Evolutionary conservation across 2,329 filamentous ascomycete species (phyloP).

Genomic region (Colletotrichum somersetense): DNA sequence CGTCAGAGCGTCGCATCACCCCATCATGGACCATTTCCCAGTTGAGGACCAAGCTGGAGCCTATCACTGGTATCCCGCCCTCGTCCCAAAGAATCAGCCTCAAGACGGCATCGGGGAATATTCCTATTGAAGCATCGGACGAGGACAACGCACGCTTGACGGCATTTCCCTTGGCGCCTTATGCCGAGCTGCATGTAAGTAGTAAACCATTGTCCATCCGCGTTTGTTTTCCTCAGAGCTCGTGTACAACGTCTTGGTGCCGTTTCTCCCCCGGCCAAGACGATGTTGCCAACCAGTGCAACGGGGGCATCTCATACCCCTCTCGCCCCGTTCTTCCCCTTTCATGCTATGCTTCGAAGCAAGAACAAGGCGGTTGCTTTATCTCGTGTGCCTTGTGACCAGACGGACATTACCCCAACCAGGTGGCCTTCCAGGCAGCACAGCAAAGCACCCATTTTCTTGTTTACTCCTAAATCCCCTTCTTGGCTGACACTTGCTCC

Average conservation of each 20-base stretch:
- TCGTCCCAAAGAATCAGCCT: slow-evolving; percentile 81
- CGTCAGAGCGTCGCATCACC: slow-evolving; percentile 90
- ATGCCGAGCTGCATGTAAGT: slow-evolving; percentile 86
- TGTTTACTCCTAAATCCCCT: background rate
- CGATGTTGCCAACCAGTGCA: background rate
- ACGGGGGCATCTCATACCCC: slow-evolving; percentile 25
- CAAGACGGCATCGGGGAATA: slow-evolving; percentile 71
- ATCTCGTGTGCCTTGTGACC: background rate
- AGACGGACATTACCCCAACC: background rate
- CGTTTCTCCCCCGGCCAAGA: background rate
- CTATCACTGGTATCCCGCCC: slow-evolving; percentile 91
- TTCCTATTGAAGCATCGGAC: slow-evolving; percentile 76
- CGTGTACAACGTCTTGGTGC: background rate
- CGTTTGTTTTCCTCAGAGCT: background rate
- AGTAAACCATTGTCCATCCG: slow-evolving; percentile 52
- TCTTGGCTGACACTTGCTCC: background rate
- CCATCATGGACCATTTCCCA: slow-evolving; percentile 91
- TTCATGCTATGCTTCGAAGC: background rate
- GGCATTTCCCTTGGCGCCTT: slow-evolving; percentile 76
- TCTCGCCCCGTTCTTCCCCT: background rate
- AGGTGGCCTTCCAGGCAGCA: background rate
- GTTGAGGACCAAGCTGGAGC: slow-evolving; percentile 89
- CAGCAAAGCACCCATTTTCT: background rate
- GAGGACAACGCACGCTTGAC: slow-evolving; percentile 78
- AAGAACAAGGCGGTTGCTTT: background rate